A percentile compares a stretch with the other conserved stretches of the same genome.
phyloP scores from a whole-genome alignment of 495 filamentous ascomycete species.

The Penicillium desertorum region DNA sequence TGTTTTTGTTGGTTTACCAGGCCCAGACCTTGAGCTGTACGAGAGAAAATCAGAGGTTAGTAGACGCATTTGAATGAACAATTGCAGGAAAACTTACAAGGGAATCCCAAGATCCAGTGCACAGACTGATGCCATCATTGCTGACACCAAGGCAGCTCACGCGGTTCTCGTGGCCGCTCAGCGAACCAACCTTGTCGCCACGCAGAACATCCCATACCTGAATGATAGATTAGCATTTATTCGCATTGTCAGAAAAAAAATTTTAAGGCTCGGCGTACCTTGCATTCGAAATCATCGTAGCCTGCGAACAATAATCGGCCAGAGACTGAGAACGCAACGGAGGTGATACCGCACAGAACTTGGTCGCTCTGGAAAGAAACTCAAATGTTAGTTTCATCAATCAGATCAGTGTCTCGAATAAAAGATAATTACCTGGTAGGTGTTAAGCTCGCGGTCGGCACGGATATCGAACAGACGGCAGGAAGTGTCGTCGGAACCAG shows the following conservation, averaged over 20 bases:
- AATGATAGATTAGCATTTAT: slow-evolving; percentile 18
- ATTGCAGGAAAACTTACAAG: slow-evolving; percentile 62
- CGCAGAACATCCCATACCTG: slow-evolving; percentile 98
- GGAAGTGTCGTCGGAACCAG: slow-evolving; percentile 95
- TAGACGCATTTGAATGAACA: slow-evolving; percentile 1
- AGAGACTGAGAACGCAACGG: slow-evolving; percentile 96
- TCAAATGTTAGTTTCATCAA: slow-evolving; percentile 14
- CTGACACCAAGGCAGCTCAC: slow-evolving; percentile 98
- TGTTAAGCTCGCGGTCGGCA: slow-evolving; percentile 93
- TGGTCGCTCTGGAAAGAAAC: slow-evolving; percentile 73
- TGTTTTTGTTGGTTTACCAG: slow-evolving; percentile 51
- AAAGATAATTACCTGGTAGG: slow-evolving; percentile 75
- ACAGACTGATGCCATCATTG: slow-evolving; percentile 98
- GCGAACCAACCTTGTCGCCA: slow-evolving; percentile 92
- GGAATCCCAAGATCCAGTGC: slow-evolving; percentile 99
- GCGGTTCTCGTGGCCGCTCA: slow-evolving; percentile 97
- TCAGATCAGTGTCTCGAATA: background rate
- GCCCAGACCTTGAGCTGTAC: slow-evolving; percentile 85
- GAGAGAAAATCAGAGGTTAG: slow-evolving; percentile 18
- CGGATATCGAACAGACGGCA: slow-evolving; percentile 98
- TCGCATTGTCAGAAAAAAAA: background rate
- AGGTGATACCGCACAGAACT: slow-evolving; percentile 96
- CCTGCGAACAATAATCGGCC: slow-evolving; percentile 94
- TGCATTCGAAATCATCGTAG: slow-evolving; percentile 99
- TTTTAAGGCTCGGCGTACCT: slow-evolving; percentile 64